Evolutionary conservation across 2,329 filamentous ascomycete genomes (phyloP), one percentile per base, ranked within the genome.

Genomic region (Penicillium sp.): DNA sequence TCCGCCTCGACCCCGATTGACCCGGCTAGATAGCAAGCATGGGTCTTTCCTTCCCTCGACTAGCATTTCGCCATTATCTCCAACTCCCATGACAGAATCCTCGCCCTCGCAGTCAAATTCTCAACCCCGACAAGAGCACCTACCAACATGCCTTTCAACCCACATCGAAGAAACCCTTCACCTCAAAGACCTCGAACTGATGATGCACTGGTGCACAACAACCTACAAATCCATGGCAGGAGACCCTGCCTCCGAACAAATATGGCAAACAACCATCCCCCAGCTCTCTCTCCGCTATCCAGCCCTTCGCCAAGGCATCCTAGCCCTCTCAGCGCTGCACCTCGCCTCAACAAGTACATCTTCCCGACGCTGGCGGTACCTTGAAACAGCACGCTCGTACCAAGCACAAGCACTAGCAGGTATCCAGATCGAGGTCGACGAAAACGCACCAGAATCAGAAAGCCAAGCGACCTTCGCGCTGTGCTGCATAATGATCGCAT

Each of bases 391-490:
- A 5, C 68, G 72, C 8, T 61, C 59, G 13, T 69, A 73, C 37
- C 69, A 71, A 33, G 62, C 53, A 8, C 63, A 64, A 29, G 69
- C 70, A 17, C 52, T 71, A 6, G 50, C 53, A 19, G 66, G 65
- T 2, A 73, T 75, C 38, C 54, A 59, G 1, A 25, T 53, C 19
- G 62, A 64, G 40, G 48, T 55, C 10, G 50, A 57, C 13, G 50
- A 57, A 6, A 64, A 66, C 12, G 59, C 72, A 8, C 67, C 64
- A 15, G 61, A 58, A 31, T 56, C 68, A 8, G 73, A 75, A 53
- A 74, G 65, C 46, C 69, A 75, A 54, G 73, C 74, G 9, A 62
- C 71, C 0, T 76, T 77, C 56, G 70, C 74, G 0, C 59, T 76
- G 1, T 72, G 68, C 27, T 67, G 63, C 23, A 56, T 77, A 12